Base-by-base conservation (phyloP, 371 early-diverging fungal species). In the Syncephalastrum racemosum region DNA sequence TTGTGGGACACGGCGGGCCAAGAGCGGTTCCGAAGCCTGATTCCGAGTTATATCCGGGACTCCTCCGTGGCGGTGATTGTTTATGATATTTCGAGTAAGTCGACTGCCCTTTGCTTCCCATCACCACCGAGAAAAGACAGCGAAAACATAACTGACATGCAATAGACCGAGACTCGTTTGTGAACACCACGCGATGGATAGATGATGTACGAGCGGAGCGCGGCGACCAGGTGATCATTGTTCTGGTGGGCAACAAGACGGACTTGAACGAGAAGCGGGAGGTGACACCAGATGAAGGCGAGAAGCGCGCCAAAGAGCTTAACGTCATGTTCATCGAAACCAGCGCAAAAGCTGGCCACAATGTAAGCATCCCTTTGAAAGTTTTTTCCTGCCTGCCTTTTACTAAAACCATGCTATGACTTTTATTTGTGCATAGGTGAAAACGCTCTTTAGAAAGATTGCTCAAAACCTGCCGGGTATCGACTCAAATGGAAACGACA, bases 1-100 rank as follows among this genome's bases (percentile, higher is more conserved):
- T 86, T 99, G 56, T 99, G 99, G 99, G 99, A 99, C 74, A 99
- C 99, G 10, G 99, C 99, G 42, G 99, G 99, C 20, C 99, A 99
- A 86, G 97, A 96, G 75, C 86, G 97, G 31, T 98, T 98, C 81
- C 83, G 97, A 46, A 89, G 91, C 57, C 81, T 99, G 62, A 99
- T 99, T 67, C 99, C 99, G 36, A 92, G 91, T 69, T 99, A 99
- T 67, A 98, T 99, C 58, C 86, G 99, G 42, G 98, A 99, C 77
- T 95, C 98, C 1, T 95, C 95, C n/a, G 95, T 99, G 8, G 98
- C 98, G 7, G 91, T 99, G 22, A 93, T 99, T 36, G 96, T 99
- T 53, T 97, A 93, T 73, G 97, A 96, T 72, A 93, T 95, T 55
- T 90, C 95, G 45, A 90, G 90, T 90, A 79, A 59, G 83, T 60